A percentile compares a stretch with the other conserved stretches of the same genome.
Conservation (phyloP, 225 moss, liverwort and hornwort genomes). For the Polytrichum formosum region DNA sequence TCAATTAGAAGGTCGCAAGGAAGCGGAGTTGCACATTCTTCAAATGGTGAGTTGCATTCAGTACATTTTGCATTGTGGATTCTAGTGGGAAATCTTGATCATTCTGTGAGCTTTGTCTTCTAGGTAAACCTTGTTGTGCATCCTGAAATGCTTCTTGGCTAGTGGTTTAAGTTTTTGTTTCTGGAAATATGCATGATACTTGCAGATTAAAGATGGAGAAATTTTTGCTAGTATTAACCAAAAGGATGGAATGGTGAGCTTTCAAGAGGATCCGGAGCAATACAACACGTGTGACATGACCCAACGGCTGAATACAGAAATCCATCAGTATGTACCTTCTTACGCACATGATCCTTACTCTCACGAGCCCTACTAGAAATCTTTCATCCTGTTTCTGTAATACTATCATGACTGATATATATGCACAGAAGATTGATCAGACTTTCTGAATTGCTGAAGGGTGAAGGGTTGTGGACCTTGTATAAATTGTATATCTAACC, state of each 20-base stretch:
- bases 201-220: conserved; percentile 93
- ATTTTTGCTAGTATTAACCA: conserved; percentile 98
- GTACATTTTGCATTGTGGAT: too few species aligned
- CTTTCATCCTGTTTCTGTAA: too few species aligned
- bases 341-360: too few species aligned
- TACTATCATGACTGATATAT: too few species aligned
- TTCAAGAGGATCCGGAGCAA: conserved; percentile 98
- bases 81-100: too few species aligned
- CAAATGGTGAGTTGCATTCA: conserved; percentile 65
- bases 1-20: conserved; percentile 87
- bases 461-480: too few species aligned
- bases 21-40: conserved; percentile 94
- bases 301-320: conserved; percentile 79
- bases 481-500: neutral
- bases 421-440: too few species aligned
- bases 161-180: conserved; percentile 1
- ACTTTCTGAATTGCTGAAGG: too few species aligned
- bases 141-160: too few species aligned
- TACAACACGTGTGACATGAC: conserved; percentile 98
- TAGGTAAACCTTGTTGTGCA: too few species aligned
- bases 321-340: conserved; percentile 67
- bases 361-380: too few species aligned
- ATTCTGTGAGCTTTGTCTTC: too few species aligned
- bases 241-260: conserved; percentile 99
- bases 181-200: conserved; percentile 1